Percentiles rank a stretch among this genome's conserved stretches.
Conservation (phyloP, 169 alveolate species). For the Plasmodium chabaudi region DNA sequence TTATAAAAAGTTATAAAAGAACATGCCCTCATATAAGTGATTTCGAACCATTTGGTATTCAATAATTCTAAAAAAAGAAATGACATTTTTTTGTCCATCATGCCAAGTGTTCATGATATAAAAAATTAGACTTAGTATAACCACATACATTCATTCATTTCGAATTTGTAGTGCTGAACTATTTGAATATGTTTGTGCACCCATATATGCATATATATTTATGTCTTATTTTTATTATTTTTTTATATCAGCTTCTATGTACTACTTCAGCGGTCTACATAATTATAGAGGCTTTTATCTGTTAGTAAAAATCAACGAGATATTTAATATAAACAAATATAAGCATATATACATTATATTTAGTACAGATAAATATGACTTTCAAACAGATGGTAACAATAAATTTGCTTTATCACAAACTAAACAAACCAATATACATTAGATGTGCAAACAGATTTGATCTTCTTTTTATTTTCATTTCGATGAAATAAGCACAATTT, state of each 20-base stretch:
- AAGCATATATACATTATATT: conserved; percentile 63
- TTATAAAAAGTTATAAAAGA: conserved; percentile 72
- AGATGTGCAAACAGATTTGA: neutral
- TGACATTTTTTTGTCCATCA: neutral
- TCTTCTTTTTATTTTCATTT: neutral
- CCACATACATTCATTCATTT: no score
- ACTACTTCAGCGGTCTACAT: conserved; percentile 74
- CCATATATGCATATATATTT: neutral
- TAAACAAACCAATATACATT: neutral
- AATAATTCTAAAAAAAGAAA: conserved; percentile 3
- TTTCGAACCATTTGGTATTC: conserved; percentile 75
- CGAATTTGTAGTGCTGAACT: no score
- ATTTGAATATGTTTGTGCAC: neutral
- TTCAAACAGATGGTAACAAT: conserved; percentile 71
- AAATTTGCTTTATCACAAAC: conserved; percentile 1
- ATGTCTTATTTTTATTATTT: neutral
- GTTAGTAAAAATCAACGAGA: conserved; percentile 53
- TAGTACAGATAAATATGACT: conserved; percentile 72
- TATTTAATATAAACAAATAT: conserved; percentile 73
- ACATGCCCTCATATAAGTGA: conserved; percentile 77
- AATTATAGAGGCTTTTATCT: conserved; percentile 67
- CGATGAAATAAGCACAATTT: no score
- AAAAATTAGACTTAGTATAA: neutral
- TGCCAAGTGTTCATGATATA: neutral
- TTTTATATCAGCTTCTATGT: conserved; percentile 65